Conservation (phyloP, 2,329 filamentous ascomycete species). For the Dryadomyces quercus-mongolicae region DNA sequence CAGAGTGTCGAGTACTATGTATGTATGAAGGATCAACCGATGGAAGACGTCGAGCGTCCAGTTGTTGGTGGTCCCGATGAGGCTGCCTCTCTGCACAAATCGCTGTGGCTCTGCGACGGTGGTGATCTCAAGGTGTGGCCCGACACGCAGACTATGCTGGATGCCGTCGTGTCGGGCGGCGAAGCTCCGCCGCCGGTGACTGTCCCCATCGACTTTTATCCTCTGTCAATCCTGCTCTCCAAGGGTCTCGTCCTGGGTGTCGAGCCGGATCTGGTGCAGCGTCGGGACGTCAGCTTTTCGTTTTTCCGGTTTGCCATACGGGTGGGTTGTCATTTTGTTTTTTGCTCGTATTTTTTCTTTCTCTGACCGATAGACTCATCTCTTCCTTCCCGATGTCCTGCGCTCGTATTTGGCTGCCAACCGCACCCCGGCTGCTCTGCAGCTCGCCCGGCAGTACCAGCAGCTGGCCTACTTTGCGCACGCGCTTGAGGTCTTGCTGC, state of each 20-base stretch:
- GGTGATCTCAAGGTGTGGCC: slow-evolving; percentile 78
- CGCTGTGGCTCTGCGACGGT: slow-evolving; percentile 90
- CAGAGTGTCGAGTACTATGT: slow-evolving; percentile 95
- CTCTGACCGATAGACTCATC: slow-evolving; percentile 53
- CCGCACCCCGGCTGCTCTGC: slow-evolving; percentile 68
- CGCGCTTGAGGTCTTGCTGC: slow-evolving; percentile 80
- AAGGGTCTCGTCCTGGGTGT: slow-evolving; percentile 87
- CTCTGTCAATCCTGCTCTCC: slow-evolving; percentile 71
- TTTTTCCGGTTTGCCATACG: slow-evolving; percentile 80
- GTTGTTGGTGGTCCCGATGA: not conserved
- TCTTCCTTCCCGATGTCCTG: slow-evolving; percentile 83
- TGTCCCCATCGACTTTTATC: slow-evolving; percentile 89
- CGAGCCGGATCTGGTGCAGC: slow-evolving; percentile 86
- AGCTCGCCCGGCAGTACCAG: slow-evolving; percentile 74
- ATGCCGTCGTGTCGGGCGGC: slow-evolving; percentile 48
- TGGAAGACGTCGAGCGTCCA: slow-evolving; percentile 14
- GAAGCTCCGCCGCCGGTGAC: slow-evolving; percentile 65
- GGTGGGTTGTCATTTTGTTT: slow-evolving; percentile 36
- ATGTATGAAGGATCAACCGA: slow-evolving; percentile 75
- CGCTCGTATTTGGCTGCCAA: slow-evolving; percentile 65
- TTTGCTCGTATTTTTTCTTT: not conserved
- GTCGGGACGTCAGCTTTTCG: slow-evolving; percentile 82
- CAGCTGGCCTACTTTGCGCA: slow-evolving; percentile 86
- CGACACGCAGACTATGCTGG: slow-evolving; percentile 73
- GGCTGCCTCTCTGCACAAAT: slow-evolving; percentile 51